These are phyloP conservation scores for Hypomontagnella submonticulosa DNA, from an alignment of 495 filamentous ascomycete species.

Conservation along the genomic window DNA sequence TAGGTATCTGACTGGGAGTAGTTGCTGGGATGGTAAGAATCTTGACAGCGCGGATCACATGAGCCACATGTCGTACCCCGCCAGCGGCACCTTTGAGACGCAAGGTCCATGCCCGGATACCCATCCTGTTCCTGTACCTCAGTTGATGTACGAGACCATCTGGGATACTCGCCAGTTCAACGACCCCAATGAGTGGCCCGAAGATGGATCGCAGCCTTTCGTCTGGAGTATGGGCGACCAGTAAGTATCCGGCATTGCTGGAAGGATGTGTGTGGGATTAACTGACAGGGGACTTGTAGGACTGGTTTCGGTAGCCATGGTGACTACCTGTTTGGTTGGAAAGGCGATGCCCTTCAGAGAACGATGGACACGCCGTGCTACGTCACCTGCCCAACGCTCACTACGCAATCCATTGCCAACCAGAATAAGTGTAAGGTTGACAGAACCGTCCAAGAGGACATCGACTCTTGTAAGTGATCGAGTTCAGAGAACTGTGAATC, in stretches of 20 bases:
- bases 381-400: conserved; percentile 47
- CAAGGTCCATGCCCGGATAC: conserved; percentile 44
- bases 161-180: conserved; percentile 51
- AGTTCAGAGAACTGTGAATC: background rate
- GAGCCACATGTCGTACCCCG: conserved; percentile 49
- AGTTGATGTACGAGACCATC: conserved; percentile 48
- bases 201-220: conserved; percentile 56
- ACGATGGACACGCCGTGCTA: conserved; percentile 49
- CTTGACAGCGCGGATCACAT: conserved; percentile 49
- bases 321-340: conserved; percentile 51
- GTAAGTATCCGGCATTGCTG: conserved; percentile 18
- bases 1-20: conserved; percentile 20
- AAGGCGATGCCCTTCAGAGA: conserved; percentile 46
- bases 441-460: conserved; percentile 43
- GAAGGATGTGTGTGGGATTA: background rate
- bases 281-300: conserved; percentile 17
- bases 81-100: conserved; percentile 48
- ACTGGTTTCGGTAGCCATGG: conserved; percentile 47
- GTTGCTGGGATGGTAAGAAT: conserved; percentile 52
- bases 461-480: conserved; percentile 47
- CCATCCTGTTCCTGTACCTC: conserved; percentile 47
- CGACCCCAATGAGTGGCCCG: conserved; percentile 51
- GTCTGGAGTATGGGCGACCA: conserved; percentile 54
- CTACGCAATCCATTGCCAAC: conserved; percentile 46
- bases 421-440: conserved; percentile 47